Percentiles rank a stretch among this genome's conserved stretches.
These are phyloP conservation scores for Hemisphaericaspora subhashii DNA, from an alignment of 1,139 yeast genomes.

Conservation along the genomic window DNA sequence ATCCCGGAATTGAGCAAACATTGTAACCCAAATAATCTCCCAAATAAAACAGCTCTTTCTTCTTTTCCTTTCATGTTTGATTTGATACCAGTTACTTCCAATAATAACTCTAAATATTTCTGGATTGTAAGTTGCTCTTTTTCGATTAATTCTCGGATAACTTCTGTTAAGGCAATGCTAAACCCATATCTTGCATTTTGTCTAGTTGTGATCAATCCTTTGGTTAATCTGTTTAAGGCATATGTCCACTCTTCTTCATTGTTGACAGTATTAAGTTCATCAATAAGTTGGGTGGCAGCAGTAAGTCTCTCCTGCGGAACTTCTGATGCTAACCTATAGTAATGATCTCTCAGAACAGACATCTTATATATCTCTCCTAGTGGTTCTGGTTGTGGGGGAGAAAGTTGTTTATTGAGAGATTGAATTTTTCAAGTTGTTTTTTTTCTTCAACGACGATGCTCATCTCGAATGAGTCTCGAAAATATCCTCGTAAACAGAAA, in stretches of 20 bases:
- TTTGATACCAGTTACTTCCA: constrained; percentile 41
- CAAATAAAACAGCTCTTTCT: constrained; percentile 78
- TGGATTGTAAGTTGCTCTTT: constrained; percentile 25
- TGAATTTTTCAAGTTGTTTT: not conserved
- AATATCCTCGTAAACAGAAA: too few relatives aligned
- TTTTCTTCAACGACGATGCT: not conserved
- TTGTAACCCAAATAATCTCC: constrained; percentile 82
- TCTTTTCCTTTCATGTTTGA: constrained; percentile 74
- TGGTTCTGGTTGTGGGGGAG: not conserved
- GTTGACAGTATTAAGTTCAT: constrained; percentile 51
- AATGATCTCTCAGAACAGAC: constrained; percentile 71
- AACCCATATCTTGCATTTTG: constrained; percentile 87
- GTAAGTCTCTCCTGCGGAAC: constrained; percentile 67
- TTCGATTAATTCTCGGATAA: constrained; percentile 50
- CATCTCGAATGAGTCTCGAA: not conserved
- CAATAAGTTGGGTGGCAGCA: constrained; percentile 68
- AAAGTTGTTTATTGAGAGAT: not conserved
- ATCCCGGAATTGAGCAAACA: constrained; percentile 62
- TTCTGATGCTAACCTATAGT: constrained; percentile 78
- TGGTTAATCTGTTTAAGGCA: constrained; percentile 72
- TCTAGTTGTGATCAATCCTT: constrained; percentile 79
- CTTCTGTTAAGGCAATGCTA: constrained; percentile 83
- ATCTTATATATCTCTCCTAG: constrained; percentile 22
- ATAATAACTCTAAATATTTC: constrained; percentile 45
- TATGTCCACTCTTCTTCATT: constrained; percentile 72